Base-by-base conservation (phyloP, 2,329 filamentous ascomycete genomes). In the Neonectria faginata region DNA sequence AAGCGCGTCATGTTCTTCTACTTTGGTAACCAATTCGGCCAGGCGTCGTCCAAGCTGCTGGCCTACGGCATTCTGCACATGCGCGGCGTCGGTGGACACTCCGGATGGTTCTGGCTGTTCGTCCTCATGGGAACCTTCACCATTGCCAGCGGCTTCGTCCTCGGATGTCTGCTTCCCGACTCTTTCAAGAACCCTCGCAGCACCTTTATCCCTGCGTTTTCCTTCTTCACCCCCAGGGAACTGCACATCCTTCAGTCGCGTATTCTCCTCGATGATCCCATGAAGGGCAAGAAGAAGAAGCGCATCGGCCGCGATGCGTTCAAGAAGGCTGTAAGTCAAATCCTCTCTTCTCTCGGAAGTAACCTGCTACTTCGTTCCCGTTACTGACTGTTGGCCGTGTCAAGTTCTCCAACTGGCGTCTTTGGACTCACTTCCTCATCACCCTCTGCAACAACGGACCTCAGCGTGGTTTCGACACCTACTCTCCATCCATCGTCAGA, bases 21-120 rank as follows among this genome's bases (percentile, higher is more conserved):
- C 76, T 84, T 87, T 60, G 86, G 85, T 11, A 86, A 86, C 69
- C 81, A 85, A 71, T 78, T 86, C 16, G 85, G 84, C 5, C 75
- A 78, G 20, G 77, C 76, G 1, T 76, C 72, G 0, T 75, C 73
- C 0, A 75, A 76, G 61, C 77, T 84, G 3, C 69, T 84, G 3
- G 82, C 82, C 1, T 83, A 79, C 41, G 81, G 79, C 2, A 83
- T 85, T 39, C 77, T 88, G 25, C 82, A 84, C 59, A 81, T 88
- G 77, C 74, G 79, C 7, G 85, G 84, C 1, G 78, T 82, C 1
- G 79, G 76, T 1, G 82, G 81, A 7, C 76, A 83, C 58, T 71
- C 82, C 0, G 85, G 86, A n/a, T 88, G 85, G 85, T 83, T 84
- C 67, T 88, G 86, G 85, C 77, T 88, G 2, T 88, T 87, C 67